Evolutionary conservation across 1,139 yeast genomes (phyloP), one percentile per base, ranked within the genome.

Genomic region (Entelexis sorbosivorans): DNA sequence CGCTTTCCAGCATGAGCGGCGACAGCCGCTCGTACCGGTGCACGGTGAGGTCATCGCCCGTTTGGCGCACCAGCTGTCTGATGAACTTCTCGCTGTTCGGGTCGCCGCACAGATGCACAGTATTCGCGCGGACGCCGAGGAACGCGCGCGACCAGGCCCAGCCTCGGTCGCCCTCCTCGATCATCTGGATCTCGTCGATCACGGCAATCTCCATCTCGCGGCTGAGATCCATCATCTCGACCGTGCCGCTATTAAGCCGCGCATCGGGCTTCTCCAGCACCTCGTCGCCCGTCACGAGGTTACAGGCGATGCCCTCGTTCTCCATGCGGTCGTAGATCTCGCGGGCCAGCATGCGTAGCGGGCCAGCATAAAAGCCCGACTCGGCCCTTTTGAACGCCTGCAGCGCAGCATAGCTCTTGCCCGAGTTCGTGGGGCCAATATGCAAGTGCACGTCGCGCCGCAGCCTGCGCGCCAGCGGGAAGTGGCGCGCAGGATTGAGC

Each of bases 351-450:
- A 91, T 72, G 54, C 99, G 72, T 48, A 91, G 69, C 0, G 99
- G 99, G 0, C 98, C 98, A 0, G 97, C 97, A 66, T 83, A 91
- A 60, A 84, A 85, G 0, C 98, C 98, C n/a, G 81, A 74, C 38
- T 77, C 73, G 10, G 89, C 79, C n/a, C 67, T 61, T 58, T 79
- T 79, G 44, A 91, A 71, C 51, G 79, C 74, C 61, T 82, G 74
- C 43, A 91, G 69, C 0, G 97, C 95, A 47, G 78, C 76, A 63
- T 85, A 84, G 0, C 98, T 91, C 63, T 91, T 91, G n/a, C 99
- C 99, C 59, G 93, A 81, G 64, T 91, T 91, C 0, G 99, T 91
- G 0, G 99, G 98, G 0, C 99, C 99, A 19, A 91, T 87, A 65
- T 91, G 99, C 79, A 93, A 76, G 20, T 82, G 74, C 44, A 91